A percentile compares a stretch with the other conserved stretches of the same genome.
Conservation (phyloP, 495 filamentous ascomycete genomes). For the Xylaria bambusicola region DNA sequence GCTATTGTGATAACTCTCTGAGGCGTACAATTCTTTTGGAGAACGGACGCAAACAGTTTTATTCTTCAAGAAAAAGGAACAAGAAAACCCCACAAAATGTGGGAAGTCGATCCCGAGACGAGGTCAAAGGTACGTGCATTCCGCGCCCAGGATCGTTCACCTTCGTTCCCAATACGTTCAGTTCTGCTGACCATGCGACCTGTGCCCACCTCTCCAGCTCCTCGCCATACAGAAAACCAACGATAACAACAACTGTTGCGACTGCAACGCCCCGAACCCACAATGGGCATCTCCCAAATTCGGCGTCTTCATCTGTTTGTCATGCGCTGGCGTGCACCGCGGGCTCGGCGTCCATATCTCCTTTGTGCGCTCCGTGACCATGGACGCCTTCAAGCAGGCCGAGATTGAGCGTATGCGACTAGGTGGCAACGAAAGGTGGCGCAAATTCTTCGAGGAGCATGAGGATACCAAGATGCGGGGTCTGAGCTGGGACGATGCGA, state of each 20-base stretch:
- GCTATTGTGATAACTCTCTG: too few species aligned
- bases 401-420: constrained; percentile 86
- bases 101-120: constrained; percentile 97
- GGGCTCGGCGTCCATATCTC: constrained; percentile 96
- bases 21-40: too few species aligned
- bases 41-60: too few species aligned
- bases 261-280: constrained; percentile 90
- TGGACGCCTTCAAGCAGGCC: constrained; percentile 92
- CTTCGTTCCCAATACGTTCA: constrained; percentile 4
- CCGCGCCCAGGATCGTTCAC: neutral
- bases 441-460: constrained; percentile 76
- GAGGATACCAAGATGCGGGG: constrained; percentile 61
- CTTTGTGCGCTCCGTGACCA: constrained; percentile 92
- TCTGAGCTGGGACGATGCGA: constrained; percentile 71
- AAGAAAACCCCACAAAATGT: constrained; percentile 55
- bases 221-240: constrained; percentile 83
- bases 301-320: constrained; percentile 93
- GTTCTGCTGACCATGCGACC: constrained; percentile 14
- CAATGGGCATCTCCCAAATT: constrained; percentile 85
- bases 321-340: constrained; percentile 92
- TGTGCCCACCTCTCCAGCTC: constrained; percentile 56
- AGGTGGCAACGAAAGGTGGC: constrained; percentile 87
- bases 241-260: constrained; percentile 85
- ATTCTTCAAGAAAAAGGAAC: neutral
- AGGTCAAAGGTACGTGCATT: constrained; percentile 71